These are phyloP conservation scores for Monilinia fructigena DNA, from an alignment of 2,329 filamentous ascomycete species.

Conservation along the genomic window DNA sequence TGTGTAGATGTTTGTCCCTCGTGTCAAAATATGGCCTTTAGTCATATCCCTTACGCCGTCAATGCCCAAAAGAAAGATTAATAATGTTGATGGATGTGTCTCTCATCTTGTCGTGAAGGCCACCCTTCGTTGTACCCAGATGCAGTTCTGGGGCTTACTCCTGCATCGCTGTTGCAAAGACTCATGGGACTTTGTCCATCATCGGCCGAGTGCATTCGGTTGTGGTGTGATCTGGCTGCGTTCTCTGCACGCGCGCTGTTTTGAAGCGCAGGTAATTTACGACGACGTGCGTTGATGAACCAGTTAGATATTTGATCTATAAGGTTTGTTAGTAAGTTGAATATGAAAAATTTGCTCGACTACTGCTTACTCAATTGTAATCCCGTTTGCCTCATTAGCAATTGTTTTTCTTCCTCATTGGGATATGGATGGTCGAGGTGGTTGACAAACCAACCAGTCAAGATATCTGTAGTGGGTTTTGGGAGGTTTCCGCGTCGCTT, in stretches of 20 bases:
- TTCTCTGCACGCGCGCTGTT: constrained; percentile 39
- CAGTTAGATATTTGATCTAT: constrained; percentile 72
- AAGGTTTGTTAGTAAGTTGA: background rate
- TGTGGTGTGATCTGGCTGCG: constrained; percentile 30
- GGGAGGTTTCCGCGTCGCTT: constrained; percentile 81
- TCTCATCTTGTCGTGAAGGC: constrained; percentile 1
- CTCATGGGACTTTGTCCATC: constrained; percentile 4
- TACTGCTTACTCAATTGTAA: constrained; percentile 70
- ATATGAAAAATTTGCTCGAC: background rate
- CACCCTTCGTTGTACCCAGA: background rate
- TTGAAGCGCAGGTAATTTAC: constrained; percentile 51
- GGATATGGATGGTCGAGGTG: constrained; percentile 82
- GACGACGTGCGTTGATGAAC: constrained; percentile 75
- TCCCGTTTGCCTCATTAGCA: constrained; percentile 72
- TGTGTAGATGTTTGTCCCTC: background rate
- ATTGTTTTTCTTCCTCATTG: constrained; percentile 82
- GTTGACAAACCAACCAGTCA: constrained; percentile 76
- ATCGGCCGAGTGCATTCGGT: constrained; percentile 15
- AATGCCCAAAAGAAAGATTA: background rate
- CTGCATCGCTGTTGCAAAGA: constrained; percentile 4
- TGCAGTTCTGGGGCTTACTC: background rate
- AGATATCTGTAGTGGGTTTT: constrained; percentile 82
- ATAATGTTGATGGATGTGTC: background rate
- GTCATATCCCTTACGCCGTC: background rate
- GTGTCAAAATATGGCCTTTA: background rate